These are phyloP conservation scores for Colletotrichum sp. DNA, from an alignment of 2,329 filamentous ascomycete species.

Conservation along the genomic window DNA sequence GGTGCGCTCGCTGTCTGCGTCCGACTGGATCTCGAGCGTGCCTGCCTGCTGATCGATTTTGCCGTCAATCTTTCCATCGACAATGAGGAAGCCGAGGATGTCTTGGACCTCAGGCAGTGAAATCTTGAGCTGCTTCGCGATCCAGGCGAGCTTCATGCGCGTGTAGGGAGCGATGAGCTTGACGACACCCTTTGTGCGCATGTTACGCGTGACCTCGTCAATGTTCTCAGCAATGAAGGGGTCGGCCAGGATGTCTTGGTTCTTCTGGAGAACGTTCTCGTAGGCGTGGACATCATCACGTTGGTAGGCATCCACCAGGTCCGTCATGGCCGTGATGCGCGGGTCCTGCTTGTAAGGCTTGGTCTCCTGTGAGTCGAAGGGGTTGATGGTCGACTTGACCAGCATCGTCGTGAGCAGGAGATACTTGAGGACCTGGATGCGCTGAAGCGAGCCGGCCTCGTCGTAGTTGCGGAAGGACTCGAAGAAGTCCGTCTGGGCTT, in stretches of 20 bases:
- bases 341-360: slow-evolving; percentile 98
- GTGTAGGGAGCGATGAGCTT: slow-evolving; percentile 96
- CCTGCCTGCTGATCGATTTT: slow-evolving; percentile 90
- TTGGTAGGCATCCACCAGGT: slow-evolving; percentile 95
- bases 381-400: slow-evolving; percentile 98
- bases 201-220: slow-evolving; percentile 96
- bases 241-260: slow-evolving; percentile 88
- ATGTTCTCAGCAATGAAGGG: slow-evolving; percentile 99
- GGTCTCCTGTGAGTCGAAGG: slow-evolving; percentile 97
- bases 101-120: slow-evolving; percentile 87
- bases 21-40: slow-evolving; percentile 79
- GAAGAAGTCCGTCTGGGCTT: slow-evolving; percentile 96
- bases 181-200: slow-evolving; percentile 94
- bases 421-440: slow-evolving; percentile 97
- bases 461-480: slow-evolving; percentile 99
- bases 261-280: slow-evolving; percentile 84
- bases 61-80: slow-evolving; percentile 85
- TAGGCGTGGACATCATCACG: slow-evolving; percentile 93
- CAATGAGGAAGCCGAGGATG: slow-evolving; percentile 92
- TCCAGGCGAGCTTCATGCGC: slow-evolving; percentile 85
- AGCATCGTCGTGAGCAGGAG: slow-evolving; percentile 96
- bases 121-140: slow-evolving; percentile 88
- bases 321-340: slow-evolving; percentile 95
- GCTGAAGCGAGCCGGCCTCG: slow-evolving; percentile 93
- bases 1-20: slow-evolving; percentile 76